These are phyloP conservation scores for Gryganskiella cystojenkinii DNA, from an alignment of 192 early-diverging fungal genomes.

Conservation along the genomic window DNA sequence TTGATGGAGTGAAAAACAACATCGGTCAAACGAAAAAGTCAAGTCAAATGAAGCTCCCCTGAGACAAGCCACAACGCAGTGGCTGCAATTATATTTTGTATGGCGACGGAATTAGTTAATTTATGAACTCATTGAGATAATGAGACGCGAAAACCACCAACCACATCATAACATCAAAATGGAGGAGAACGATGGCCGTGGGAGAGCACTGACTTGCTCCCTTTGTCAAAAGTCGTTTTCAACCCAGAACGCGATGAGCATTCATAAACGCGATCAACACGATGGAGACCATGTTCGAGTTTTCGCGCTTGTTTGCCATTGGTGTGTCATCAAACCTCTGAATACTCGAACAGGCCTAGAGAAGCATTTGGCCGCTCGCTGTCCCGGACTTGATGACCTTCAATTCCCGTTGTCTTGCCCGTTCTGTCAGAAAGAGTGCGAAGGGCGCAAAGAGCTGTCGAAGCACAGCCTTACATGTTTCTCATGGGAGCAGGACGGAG, in stretches of 20 bases:
- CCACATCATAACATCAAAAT: neutral
- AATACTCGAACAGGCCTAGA: neutral
- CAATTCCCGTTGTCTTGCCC: neutral
- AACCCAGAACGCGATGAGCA: neutral
- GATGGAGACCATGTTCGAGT: neutral
- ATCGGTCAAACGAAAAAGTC: too few relatives aligned
- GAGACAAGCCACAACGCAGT: too few relatives aligned
- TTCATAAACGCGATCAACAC: neutral
- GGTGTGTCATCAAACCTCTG: neutral
- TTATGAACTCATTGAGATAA: too few relatives aligned
- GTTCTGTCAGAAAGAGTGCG: neutral
- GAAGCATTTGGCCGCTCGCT: neutral
- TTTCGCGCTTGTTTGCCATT: neutral
- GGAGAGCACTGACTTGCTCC: neutral
- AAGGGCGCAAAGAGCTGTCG: neutral
- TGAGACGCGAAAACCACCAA: neutral
- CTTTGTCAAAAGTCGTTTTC: neutral
- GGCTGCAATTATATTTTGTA: too few relatives aligned
- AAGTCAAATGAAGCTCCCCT: too few relatives aligned
- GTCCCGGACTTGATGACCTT: neutral
- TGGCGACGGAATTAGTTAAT: too few relatives aligned
- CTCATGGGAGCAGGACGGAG: constrained; percentile 1
- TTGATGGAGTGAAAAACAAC: too few relatives aligned
- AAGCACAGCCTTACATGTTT: neutral
- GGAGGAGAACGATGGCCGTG: too few relatives aligned